Conservation (phyloP, 1,284 basidiomycete species). For the Coniophora puteana region DNA sequence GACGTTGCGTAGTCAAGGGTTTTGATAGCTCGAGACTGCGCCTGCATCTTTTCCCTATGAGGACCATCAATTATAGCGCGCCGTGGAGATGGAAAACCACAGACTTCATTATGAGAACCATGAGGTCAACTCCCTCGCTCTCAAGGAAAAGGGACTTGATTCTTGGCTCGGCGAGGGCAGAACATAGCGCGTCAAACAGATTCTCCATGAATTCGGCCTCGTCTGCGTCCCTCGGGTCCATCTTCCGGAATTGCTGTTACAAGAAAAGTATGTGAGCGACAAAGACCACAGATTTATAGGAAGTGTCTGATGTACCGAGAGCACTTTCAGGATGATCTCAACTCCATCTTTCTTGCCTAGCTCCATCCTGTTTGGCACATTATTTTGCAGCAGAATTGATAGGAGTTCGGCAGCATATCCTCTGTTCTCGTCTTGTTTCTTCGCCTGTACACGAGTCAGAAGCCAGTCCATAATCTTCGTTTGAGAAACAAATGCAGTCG, state of each 20-base stretch:
- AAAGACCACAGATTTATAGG: constrained; percentile 6
- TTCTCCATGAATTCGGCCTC: constrained; percentile 99
- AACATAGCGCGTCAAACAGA: constrained; percentile 86
- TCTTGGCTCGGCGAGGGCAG: constrained; percentile 68
- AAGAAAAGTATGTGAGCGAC: constrained; percentile 14
- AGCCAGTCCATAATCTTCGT: constrained; percentile 82
- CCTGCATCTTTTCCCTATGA: constrained; percentile 75
- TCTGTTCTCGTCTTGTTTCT: constrained; percentile 80
- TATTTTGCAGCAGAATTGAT: constrained; percentile 83
- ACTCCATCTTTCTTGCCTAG: constrained; percentile 75
- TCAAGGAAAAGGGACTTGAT: constrained; percentile 82
- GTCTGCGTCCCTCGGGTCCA: constrained; percentile 81
- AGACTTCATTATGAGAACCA: constrained; percentile 95
- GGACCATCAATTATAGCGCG: constrained; percentile 11
- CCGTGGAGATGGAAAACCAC: constrained; percentile 20
- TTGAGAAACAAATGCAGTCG: constrained; percentile 64
- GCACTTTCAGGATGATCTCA: constrained; percentile 71
- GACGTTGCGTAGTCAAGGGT: constrained; percentile 90
- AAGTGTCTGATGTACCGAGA: constrained; percentile 61
- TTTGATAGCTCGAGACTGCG: constrained; percentile 83
- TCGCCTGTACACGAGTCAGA: constrained; percentile 70
- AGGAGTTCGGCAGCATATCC: constrained; percentile 87
- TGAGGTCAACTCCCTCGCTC: constrained; percentile 94
- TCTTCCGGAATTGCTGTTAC: constrained; percentile 78
- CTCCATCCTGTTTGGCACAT: constrained; percentile 58